phyloP scores from a whole-genome alignment of 208 protist species.

The Leishmania arabica region DNA sequence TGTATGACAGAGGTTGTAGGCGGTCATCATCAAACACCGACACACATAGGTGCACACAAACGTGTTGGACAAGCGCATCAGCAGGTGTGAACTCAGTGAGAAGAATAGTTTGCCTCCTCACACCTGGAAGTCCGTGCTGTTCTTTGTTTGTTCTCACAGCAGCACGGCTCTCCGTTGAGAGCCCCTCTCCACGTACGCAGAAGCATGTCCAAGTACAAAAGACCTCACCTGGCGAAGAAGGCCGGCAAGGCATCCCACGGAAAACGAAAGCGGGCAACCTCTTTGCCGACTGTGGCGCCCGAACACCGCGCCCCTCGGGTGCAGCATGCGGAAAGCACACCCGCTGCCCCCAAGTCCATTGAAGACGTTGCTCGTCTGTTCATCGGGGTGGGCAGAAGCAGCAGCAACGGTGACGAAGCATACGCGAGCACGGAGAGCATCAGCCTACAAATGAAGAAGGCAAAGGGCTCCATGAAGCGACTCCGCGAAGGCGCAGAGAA shows the following conservation, averaged over 20 bases:
- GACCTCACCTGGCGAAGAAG: background rate
- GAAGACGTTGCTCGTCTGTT: conserved; percentile 31
- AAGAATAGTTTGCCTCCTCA: background rate
- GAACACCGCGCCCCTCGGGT: background rate
- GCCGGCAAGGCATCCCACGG: no score
- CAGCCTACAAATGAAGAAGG: background rate
- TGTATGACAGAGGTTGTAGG: background rate
- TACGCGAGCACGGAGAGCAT: background rate
- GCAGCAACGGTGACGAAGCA: background rate
- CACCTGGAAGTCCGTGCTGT: background rate
- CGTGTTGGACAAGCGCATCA: background rate
- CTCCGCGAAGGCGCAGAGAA: background rate
- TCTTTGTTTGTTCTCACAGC: background rate
- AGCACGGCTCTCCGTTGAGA: background rate
- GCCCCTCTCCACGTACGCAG: background rate
- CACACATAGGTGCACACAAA: background rate
- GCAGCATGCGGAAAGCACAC: background rate
- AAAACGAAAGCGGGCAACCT: background rate
- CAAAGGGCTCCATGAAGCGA: background rate
- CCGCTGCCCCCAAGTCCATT: conserved; percentile 14
- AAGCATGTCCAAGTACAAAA: conserved; percentile 3
- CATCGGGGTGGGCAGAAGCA: conserved; percentile 10
- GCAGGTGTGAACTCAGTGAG: background rate
- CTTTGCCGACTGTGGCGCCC: background rate
- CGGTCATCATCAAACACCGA: background rate